Evolutionary conservation across 441 rosid genomes (phyloP).

Genomic region (Metrosideros polymorpha): DNA sequence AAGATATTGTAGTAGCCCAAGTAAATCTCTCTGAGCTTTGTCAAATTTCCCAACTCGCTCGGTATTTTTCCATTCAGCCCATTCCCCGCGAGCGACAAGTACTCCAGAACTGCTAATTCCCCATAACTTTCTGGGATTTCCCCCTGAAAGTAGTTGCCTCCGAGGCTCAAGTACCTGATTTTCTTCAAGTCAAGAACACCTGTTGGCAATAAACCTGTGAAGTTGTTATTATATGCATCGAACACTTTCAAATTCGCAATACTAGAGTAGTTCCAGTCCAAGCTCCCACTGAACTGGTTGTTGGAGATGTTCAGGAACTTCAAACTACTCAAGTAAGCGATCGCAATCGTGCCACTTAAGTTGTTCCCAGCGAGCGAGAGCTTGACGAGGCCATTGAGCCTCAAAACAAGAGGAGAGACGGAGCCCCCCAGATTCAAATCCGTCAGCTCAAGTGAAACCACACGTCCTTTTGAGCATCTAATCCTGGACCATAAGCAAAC

Average conservation of each 20-base stretch:
- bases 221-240: constrained; percentile 66
- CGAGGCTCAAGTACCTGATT: constrained; percentile 48
- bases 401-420: constrained; percentile 42
- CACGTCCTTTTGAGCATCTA: constrained; percentile 33
- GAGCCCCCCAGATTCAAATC: constrained; percentile 53
- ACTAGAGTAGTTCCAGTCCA: constrained; percentile 36
- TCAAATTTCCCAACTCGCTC: constrained; percentile 54
- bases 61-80: constrained; percentile 59
- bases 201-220: constrained; percentile 67
- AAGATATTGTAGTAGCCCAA: constrained; percentile 72
- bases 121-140: constrained; percentile 52
- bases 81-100: constrained; percentile 56
- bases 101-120: constrained; percentile 33
- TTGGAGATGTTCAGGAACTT: constrained; percentile 53
- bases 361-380: constrained; percentile 53
- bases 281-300: constrained; percentile 48
- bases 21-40: constrained; percentile 43
- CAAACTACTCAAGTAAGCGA: constrained; percentile 40
- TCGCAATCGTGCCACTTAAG: constrained; percentile 37
- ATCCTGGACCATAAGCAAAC: constrained; percentile 72
- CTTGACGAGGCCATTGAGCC: constrained; percentile 30
- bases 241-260: constrained; percentile 37
- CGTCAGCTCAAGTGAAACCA: constrained; percentile 48
- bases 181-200: constrained; percentile 32
- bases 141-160: constrained; percentile 64